Conservation (phyloP, 2,329 filamentous ascomycete species). For the Sporothrix curviconia region DNA sequence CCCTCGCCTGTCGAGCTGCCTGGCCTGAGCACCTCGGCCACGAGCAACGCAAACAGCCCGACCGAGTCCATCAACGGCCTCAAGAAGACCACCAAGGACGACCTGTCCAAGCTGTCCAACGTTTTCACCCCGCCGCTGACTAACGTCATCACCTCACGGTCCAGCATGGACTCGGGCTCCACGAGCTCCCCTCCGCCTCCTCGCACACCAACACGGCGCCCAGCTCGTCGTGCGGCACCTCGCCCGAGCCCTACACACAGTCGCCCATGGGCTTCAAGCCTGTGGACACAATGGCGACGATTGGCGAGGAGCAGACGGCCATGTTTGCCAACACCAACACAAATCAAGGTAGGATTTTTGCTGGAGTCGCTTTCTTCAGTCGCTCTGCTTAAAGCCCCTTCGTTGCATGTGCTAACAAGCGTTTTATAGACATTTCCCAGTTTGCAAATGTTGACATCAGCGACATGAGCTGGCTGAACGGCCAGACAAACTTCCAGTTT, state of each 20-base stretch:
- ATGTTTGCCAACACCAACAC: slow-evolving; percentile 39
- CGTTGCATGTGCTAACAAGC: not conserved
- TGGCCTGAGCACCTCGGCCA: slow-evolving; percentile 19
- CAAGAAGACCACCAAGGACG: slow-evolving; percentile 37
- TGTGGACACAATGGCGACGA: slow-evolving; percentile 55
- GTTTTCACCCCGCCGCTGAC: slow-evolving; percentile 53
- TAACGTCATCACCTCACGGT: slow-evolving; percentile 41
- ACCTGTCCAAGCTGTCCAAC: slow-evolving; percentile 49
- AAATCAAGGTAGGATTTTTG: slow-evolving; percentile 30
- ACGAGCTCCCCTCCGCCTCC: slow-evolving; percentile 58
- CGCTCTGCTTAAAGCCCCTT: no score
- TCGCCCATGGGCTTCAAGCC: slow-evolving; percentile 63
- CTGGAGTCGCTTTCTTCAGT: no score
- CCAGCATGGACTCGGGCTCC: slow-evolving; percentile 46
- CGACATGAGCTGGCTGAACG: slow-evolving; percentile 66
- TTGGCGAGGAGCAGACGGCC: slow-evolving; percentile 56
- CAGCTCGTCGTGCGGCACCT: slow-evolving; percentile 66
- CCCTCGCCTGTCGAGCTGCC: slow-evolving; percentile 21
- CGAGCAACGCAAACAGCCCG: slow-evolving; percentile 31
- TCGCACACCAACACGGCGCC: slow-evolving; percentile 54
- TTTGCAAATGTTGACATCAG: slow-evolving; percentile 41
- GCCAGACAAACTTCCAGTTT: slow-evolving; percentile 78
- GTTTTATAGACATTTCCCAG: slow-evolving; percentile 32
- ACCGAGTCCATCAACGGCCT: slow-evolving; percentile 28
- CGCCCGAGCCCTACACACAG: slow-evolving; percentile 67